Base-by-base conservation (phyloP, 2,329 filamentous ascomycete genomes). In the Neophaeococcomyces aloes region DNA sequence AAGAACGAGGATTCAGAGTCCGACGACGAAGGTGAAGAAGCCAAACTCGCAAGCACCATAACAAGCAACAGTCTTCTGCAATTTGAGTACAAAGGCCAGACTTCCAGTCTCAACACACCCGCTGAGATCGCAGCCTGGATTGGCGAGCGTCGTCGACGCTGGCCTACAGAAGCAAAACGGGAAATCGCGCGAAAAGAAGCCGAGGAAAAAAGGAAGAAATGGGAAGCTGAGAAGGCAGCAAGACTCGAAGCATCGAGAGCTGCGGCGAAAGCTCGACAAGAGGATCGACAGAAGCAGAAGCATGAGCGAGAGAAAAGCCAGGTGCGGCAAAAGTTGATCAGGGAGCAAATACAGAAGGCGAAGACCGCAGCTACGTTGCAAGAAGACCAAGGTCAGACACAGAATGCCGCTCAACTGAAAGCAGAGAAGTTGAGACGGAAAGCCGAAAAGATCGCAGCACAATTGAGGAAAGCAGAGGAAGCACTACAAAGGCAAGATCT, bases 81-180 rank as follows among this genome's bases (percentile, higher is more conserved):
- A 27, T 71, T 81, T 49, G 72, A 75, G 44, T 75, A 77, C 53
- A 68, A 70, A 51, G 74, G 74, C n/a, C 61, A 69, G 54, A 68
- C 73, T 34, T 59, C 73, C 3, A 71, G 66, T 0, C 59, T 81
- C 18, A 67, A 69, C 42, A 70, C 69, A 5, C 60, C 71, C 13
- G 75, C 76, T 46, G 87, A 95, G 57, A 72, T 95, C 44, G 74
- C 78, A 18, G 76, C 78, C 5, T 96, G 86, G 78, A 77, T 93
- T 50, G 78, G 78, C 38, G 86, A 94, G 61, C 78, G 89, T 47
- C 82, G 74, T 58, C 81, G 78, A 52, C 80, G 81, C 40, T 96
- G 77, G 59, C 89, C 89, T 2, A 95, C 88, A 2, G 76, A 78
- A 59, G 76, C 77, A 47, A 79, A 84, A 44, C 71, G 75, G 44